phyloP scores from a whole-genome alignment of 176 grass and related monocot genomes.

The Leersia perrieri region DNA sequence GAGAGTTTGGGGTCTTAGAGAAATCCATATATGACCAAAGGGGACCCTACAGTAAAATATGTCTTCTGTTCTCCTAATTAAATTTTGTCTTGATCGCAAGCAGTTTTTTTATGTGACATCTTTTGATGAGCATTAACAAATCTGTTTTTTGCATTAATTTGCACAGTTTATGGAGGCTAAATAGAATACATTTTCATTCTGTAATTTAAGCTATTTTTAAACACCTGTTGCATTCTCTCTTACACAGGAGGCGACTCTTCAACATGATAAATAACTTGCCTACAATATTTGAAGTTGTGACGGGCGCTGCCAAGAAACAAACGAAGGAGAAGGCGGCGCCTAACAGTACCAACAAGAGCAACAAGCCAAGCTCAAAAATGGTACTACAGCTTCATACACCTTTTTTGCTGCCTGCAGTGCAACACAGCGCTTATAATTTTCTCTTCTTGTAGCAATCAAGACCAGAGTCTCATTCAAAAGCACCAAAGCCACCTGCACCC shows the following conservation, averaged over 20 bases:
- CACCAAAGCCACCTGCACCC: constrained; percentile 37
- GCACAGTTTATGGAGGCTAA: background rate
- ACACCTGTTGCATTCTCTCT: background rate
- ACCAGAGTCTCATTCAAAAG: constrained; percentile 53
- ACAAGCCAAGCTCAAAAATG: constrained; percentile 65
- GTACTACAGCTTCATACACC: constrained; percentile 43
- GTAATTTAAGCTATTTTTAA: background rate
- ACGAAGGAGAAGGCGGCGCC: constrained; percentile 79
- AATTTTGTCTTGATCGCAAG: background rate
- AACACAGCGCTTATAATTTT: background rate
- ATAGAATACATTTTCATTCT: background rate
- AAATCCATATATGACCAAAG: background rate
- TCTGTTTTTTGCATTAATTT: background rate
- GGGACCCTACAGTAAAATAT: background rate
- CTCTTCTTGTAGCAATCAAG: constrained; percentile 40
- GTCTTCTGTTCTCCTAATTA: background rate
- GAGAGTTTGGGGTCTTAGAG: background rate
- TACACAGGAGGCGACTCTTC: constrained; percentile 73
- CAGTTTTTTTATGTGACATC: background rate
- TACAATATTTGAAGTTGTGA: constrained; percentile 96
- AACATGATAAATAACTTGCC: constrained; percentile 96
- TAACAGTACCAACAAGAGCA: constrained; percentile 70
- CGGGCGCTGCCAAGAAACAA: constrained; percentile 76
- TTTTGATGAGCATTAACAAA: constrained; percentile 2
- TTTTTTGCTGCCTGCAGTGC: background rate